Evolutionary conservation across 139 green algal species (phyloP).

Genomic region (Astrephomene gubernaculifera): DNA sequence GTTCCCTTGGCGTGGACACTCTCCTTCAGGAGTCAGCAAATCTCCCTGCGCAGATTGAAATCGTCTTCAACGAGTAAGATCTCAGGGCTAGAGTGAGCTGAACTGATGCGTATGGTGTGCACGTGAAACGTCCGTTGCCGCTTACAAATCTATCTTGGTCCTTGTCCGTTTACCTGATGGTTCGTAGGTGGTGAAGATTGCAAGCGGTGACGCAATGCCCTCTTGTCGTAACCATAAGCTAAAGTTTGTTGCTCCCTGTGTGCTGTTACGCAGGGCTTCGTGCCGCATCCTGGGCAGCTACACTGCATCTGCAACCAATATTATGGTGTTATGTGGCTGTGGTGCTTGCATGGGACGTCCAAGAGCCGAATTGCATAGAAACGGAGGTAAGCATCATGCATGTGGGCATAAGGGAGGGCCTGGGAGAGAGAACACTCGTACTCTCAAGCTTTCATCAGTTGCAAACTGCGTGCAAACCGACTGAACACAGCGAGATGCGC

Average conservation of each 20-base stretch:
- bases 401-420: background rate
- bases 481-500: no score
- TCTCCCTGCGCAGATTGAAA: constrained; percentile 1
- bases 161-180: no score
- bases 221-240: no score
- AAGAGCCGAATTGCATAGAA: background rate
- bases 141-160: no score
- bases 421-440: background rate
- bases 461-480: no score
- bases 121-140: no score
- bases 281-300: constrained; percentile 5
- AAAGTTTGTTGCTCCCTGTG: no score
- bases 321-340: constrained; percentile 12
- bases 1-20: background rate
- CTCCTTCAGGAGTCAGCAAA: background rate
- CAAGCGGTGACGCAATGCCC: no score
- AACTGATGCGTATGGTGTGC: no score
- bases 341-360: background rate
- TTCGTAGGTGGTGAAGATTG: no score
- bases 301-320: background rate
- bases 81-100: no score
- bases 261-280: background rate
- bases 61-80: constrained; percentile 15
- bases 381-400: background rate
- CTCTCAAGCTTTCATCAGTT: background rate